Base-by-base conservation (phyloP, 1,284 basidiomycete genomes). In the Boletellus dicymbophilus region DNA sequence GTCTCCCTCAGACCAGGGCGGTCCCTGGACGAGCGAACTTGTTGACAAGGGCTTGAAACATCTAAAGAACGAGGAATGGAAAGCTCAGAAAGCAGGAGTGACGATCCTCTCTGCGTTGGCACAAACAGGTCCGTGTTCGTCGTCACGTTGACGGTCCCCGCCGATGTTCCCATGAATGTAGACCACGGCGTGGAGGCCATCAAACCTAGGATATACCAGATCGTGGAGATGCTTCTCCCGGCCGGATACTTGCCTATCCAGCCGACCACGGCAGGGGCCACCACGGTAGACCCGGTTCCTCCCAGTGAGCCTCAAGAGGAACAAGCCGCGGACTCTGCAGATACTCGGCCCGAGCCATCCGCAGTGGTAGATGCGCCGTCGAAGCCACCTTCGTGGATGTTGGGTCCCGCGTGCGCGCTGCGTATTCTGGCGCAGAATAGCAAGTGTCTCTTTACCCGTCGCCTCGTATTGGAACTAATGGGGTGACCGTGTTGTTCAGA, bases 391-490 rank as follows among this genome's bases (percentile, higher is more conserved):
- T 54, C 53, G 18, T 37, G 37, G 49, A 53, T 58, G 48, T 46
- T 56, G 37, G 57, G 57, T 15, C 57, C 57, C 7, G 50, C 46
- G 13, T 58, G 53, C 22, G 56, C 48, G 20, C 27, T 58, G 39
- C 48, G 48, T 18, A 48, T 44, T 8, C 46, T 59, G 12, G 46
- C 50, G 7, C 50, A 52, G 44, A 46, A 56, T 5, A 23, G 57
- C 16, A 26, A 37, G 46, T 41, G 20, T 36, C 22, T 6, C 3
- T 15, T 13, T 16, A 16, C 18, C 39, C 22, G 6, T 11, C 13
- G 12, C n/a, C n/a, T 25, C 2, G 25, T 30, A 9, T 25, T 13
- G 28, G 9, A 23, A 23, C 22, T 56, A 33, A 44, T 37, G 11
- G 28, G 6, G 34, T 37, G n/a, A 20, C n/a, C 28, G 16, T 23